These are phyloP conservation scores for Rhodosporidiobolus sp. DNA, from an alignment of 768 basidiomycete species.

Conservation along the genomic window DNA sequence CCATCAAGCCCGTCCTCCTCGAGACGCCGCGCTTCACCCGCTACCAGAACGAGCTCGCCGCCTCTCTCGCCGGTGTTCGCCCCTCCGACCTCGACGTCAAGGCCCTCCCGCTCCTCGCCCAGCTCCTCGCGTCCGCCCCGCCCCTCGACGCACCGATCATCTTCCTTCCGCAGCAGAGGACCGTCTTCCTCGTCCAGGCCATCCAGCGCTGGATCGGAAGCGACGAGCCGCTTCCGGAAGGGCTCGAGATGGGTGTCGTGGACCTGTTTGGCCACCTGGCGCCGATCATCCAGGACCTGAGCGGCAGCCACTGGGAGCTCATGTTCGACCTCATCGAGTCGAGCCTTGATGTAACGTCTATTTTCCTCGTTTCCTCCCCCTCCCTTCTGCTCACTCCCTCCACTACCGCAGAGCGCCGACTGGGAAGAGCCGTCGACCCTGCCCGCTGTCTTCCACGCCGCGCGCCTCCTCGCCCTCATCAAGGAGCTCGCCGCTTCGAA, in stretches of 20 bases:
- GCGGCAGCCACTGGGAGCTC: conserved; percentile 88
- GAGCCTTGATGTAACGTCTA: conserved; percentile 85
- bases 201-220: conserved; percentile 75
- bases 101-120: conserved; percentile 67
- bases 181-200: conserved; percentile 79
- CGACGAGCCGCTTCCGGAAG: conserved; percentile 63
- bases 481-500: conserved; percentile 70
- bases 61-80: conserved; percentile 67
- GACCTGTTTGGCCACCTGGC: conserved; percentile 69
- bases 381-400: neutral
- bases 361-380: conserved; percentile 43
- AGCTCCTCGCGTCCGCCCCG: conserved; percentile 71
- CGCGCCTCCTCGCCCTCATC: conserved; percentile 64
- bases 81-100: conserved; percentile 62
- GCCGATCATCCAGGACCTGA: conserved; percentile 80
- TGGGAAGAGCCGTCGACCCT: conserved; percentile 61
- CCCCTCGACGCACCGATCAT: conserved; percentile 70
- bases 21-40: conserved; percentile 72
- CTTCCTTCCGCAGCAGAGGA: conserved; percentile 79
- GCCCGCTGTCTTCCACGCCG: conserved; percentile 64
- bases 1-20: conserved; percentile 61
- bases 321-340: conserved; percentile 84
- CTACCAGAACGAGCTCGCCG: conserved; percentile 85
- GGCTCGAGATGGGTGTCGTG: conserved; percentile 14
- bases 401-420: conserved; percentile 56